Base-by-base conservation (phyloP, 2,329 filamentous ascomycete genomes). In the Penicillium sclerotigenum region DNA sequence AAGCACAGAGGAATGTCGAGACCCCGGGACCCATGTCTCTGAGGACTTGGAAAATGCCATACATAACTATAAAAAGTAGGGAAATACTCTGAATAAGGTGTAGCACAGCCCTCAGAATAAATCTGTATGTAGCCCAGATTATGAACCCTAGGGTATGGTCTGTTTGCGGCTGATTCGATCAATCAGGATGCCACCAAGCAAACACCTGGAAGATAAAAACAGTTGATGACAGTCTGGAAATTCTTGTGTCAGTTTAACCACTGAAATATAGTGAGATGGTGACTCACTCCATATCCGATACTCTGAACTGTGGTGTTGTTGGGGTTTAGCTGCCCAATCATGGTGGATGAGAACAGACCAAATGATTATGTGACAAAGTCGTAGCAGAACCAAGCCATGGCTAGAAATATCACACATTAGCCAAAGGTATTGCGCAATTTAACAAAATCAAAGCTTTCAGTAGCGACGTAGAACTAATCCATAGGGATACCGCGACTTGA, bases 301-400 rank as follows among this genome's bases (percentile, higher is more conserved):
- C 64, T 68, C n/a, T 68, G 57, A 59, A 75, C 68, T 1, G 79
- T 66, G n/a, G 71, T 77, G 33, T 77, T 71, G 14, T 71, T 67
- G 0, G 75, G 62, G 28, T 77, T 77, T 28, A 77, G 68, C 24
- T 75, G 70, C 4, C 68, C 67, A 48, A 82, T 76, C 55, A 83
- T 83, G 22, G 80, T 81, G 0, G 79, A 79, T 53, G 77, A 79
- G 66, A 83, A 83, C 28, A 84, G 75, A 9, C 80, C 80, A 58
- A 83, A 83, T 0, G 81, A 81, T 50, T 81, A 80, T 0, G 79
- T 78, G 38, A 83, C 78, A 65, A 78, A 84, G 63, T 85, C 80
- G 65, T 84, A 80, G 40, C 73, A 66, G 64, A 83, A 83, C 80
- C 81, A 83, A 10, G 77, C 75, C 1, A 75, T 58, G 2, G 79